Base-by-base conservation (phyloP, 495 filamentous ascomycete genomes). In the Umbilicaria muhlenbergii region DNA sequence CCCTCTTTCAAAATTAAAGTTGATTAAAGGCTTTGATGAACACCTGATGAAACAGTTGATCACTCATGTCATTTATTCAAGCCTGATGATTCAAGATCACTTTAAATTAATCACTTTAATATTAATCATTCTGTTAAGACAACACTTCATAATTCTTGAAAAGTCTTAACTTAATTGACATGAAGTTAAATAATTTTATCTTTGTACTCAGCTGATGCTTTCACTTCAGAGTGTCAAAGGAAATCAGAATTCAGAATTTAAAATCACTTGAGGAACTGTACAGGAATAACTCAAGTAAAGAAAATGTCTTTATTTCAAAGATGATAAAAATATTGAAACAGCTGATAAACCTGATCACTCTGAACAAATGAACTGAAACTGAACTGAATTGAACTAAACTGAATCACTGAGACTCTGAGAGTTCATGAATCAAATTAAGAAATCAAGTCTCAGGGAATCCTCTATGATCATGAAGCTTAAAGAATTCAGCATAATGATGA, bases 91-190 rank as follows among this genome's bases (percentile, higher is more conserved):
- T 18, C 12, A 44, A 28, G 16, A 14, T 13, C 14, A 14, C 11
- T 8, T 3, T 24, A 2, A 44, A 24, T 42, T 24, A 3, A 42
- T 3, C 5, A 16, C 42, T 12, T 18, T 18, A 14, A 21, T 49
- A 6, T 19, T 44, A 3, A 39, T 49, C 33, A 18, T 36, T 12
- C n/a, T 38, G 15, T 16, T 49, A 1, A 33, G 46, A 11, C 36
- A 39, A 13, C 46, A 49, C 24, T 2, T 37, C 7, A 31, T 49
- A 8, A 49, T 48, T 36, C 41, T 48, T 5, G 19, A 41, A 24
- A 44, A 18, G 32, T 10, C 33, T 16, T 42, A 39, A 33, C 19
- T 21, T 21, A 21, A 21, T 21, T 5, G 5, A 21, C 19, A 21
- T 21, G 19, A 21, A 21, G 19, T 21, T 21, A 21, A 5, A 21